Evolutionary conservation across 2,329 filamentous ascomycete species (phyloP).

Genomic region (Waltergamsia citrina): DNA sequence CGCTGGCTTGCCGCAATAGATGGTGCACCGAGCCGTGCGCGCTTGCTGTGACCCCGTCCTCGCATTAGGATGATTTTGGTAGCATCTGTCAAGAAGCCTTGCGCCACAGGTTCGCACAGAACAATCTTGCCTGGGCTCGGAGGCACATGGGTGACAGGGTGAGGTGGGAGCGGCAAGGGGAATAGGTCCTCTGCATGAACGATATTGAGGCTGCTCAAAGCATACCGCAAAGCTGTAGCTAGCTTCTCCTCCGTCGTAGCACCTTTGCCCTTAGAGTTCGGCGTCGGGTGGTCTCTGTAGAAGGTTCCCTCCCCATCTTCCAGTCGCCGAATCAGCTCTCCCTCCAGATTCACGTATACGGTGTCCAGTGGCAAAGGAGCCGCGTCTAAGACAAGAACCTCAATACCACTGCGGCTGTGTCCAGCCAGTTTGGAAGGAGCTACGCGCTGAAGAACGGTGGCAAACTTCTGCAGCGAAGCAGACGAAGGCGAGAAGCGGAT

Average conservation of each 20-base stretch:
- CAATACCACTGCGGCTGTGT: slow-evolving; percentile 64
- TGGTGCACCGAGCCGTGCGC: slow-evolving; percentile 29
- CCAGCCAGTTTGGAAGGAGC: slow-evolving; percentile 67
- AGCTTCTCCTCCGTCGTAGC: slow-evolving; percentile 45
- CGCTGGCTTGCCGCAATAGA: slow-evolving; percentile 28
- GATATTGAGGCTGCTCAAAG: slow-evolving; percentile 62
- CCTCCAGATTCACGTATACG: slow-evolving; percentile 79
- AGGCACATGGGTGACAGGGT: slow-evolving; percentile 78
- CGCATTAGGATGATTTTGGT: slow-evolving; percentile 79
- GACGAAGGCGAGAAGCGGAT: slow-evolving; percentile 70
- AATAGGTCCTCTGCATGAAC: slow-evolving; percentile 79
- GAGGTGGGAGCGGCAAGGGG: slow-evolving; percentile 66
- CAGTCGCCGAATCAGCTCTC: slow-evolving; percentile 66
- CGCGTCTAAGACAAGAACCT: slow-evolving; percentile 76
- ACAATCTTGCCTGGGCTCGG: slow-evolving; percentile 80
- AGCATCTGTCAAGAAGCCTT: slow-evolving; percentile 66
- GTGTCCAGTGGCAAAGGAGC: slow-evolving; percentile 72
- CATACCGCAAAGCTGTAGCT: slow-evolving; percentile 60
- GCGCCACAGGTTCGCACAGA: slow-evolving; percentile 89
- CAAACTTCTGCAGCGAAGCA: slow-evolving; percentile 68
- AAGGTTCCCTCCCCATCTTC: slow-evolving; percentile 80
- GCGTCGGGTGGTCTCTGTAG: slow-evolving; percentile 50
- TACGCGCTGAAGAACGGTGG: slow-evolving; percentile 60
- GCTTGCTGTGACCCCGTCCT: slow-evolving; percentile 47
- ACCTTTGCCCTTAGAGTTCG: slow-evolving; percentile 24